Evolutionary conservation across 371 early-diverging fungal species (phyloP).

Genomic region (Mucor saturninus): DNA sequence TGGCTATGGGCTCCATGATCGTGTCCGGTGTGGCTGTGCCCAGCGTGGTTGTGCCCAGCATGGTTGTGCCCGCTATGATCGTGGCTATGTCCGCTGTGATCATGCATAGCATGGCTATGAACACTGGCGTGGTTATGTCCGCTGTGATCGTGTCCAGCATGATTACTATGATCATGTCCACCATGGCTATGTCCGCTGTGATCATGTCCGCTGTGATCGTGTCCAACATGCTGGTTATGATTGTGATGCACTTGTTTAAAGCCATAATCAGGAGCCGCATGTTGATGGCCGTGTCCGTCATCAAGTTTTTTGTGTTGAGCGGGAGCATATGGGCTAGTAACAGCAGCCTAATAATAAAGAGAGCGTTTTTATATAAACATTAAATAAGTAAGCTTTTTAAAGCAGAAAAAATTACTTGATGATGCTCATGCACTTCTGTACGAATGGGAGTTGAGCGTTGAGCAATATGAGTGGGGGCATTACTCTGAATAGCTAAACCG

Average conservation of each 20-base stretch:
- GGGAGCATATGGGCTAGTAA: conserved; percentile 12
- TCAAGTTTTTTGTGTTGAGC: conserved; percentile 4
- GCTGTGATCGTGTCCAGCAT: conserved; percentile 5
- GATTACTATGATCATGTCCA: conserved; percentile 11
- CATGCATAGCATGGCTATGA: conserved; percentile 14
- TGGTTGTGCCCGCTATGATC: conserved; percentile 18
- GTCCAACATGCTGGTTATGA: conserved; percentile 8
- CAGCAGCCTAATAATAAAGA: too few species aligned
- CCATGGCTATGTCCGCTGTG: conserved; percentile 20
- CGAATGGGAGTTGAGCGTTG: background rate
- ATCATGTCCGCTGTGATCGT: conserved; percentile 24
- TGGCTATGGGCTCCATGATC: conserved; percentile 4
- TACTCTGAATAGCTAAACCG: conserved; percentile 25
- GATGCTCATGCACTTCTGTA: background rate
- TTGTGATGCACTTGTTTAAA: conserved; percentile 9
- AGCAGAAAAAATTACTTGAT: background rate
- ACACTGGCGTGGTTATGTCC: conserved; percentile 1
- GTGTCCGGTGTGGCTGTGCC: conserved; percentile 13
- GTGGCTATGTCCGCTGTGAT: conserved; percentile 29
- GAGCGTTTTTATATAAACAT: too few species aligned
- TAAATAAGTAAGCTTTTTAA: too few species aligned
- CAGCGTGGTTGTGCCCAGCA: conserved; percentile 12
- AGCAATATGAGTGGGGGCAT: conserved; percentile 18
- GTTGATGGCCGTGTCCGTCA: conserved; percentile 14
- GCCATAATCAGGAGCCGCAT: conserved; percentile 2